A percentile compares a stretch with the other conserved stretches of the same genome.
Evolutionary conservation across 169 alveolate species (phyloP).

Genomic region (Plasmodium coatneyi): DNA sequence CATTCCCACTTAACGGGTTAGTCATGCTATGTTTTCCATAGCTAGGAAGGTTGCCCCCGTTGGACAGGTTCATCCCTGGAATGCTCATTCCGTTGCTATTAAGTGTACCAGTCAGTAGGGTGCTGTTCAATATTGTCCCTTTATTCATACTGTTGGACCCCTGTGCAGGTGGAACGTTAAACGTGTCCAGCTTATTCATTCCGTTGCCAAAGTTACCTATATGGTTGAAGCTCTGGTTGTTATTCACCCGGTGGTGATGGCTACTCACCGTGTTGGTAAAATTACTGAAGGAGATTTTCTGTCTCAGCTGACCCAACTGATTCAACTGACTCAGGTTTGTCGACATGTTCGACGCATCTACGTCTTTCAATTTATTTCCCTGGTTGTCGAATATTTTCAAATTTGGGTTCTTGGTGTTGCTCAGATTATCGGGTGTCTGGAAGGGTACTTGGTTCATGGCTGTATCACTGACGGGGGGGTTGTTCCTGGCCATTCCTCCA

Average conservation of each 20-base stretch:
- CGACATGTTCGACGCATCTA: not conserved
- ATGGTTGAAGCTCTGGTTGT: not conserved
- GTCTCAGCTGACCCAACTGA: not conserved
- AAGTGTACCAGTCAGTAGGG: not conserved
- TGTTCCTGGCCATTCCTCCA: not conserved
- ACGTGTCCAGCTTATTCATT: not conserved
- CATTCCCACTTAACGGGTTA: slow-evolving; percentile 5
- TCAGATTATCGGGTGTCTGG: not conserved
- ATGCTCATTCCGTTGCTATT: slow-evolving; percentile 1
- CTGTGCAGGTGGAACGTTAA: not conserved
- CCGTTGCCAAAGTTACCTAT: not conserved
- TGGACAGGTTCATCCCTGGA: not conserved
- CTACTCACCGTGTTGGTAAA: slow-evolving; percentile 25
- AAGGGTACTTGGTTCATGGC: not conserved
- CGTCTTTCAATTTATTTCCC: not conserved
- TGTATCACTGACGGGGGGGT: not conserved
- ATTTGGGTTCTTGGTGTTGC: not conserved
- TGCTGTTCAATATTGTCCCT: not conserved
- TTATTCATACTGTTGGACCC: not conserved
- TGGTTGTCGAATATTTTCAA: slow-evolving; percentile 8
- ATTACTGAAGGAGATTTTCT: slow-evolving; percentile 11
- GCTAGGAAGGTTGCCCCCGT: not conserved
- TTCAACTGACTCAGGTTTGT: not conserved
- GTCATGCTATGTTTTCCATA: not conserved
- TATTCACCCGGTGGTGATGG: slow-evolving; percentile 2